Evolutionary conservation across 495 filamentous ascomycete genomes (phyloP).

Genomic region (Penicillium daleae): DNA sequence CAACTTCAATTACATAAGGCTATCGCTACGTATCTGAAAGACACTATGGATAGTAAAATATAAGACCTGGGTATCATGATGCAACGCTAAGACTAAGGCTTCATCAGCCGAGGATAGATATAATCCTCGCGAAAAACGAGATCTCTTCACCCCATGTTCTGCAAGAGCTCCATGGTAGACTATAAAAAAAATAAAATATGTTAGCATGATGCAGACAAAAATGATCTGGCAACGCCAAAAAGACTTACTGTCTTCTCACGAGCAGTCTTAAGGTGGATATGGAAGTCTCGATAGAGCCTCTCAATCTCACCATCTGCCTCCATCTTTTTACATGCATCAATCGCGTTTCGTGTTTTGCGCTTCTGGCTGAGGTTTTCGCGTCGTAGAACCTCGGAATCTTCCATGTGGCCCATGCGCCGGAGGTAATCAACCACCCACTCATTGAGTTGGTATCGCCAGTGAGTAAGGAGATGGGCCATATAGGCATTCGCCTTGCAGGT

Average conservation of each 20-base stretch:
- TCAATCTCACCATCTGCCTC: conserved; percentile 56
- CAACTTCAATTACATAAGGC: not conserved
- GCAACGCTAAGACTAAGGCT: conserved; percentile 2
- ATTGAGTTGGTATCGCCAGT: conserved; percentile 78
- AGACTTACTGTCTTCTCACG: conserved; percentile 21
- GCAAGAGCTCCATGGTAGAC: conserved; percentile 11
- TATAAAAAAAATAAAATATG: not conserved
- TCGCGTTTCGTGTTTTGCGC: conserved; percentile 56
- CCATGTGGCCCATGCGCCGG: conserved; percentile 54
- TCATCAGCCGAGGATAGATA: not conserved
- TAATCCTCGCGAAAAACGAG: not conserved
- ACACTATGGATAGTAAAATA: not conserved
- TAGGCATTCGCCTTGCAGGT: conserved; percentile 70
- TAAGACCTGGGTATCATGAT: conserved; percentile 1
- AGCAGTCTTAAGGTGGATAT: conserved; percentile 53
- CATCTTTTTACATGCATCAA: conserved; percentile 62
- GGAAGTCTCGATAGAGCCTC: conserved; percentile 62
- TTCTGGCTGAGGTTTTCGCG: conserved; percentile 57
- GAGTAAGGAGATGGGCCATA: conserved; percentile 68
- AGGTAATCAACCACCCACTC: conserved; percentile 69
- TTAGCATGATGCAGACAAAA: not conserved
- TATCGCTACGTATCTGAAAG: not conserved
- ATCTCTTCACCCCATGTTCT: not conserved
- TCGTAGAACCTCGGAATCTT: conserved; percentile 55
- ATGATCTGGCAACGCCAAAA: not conserved